Evolutionary conservation across 2,329 filamentous ascomycete species (phyloP).

Genomic region (Cladorrhinum sp.): DNA sequence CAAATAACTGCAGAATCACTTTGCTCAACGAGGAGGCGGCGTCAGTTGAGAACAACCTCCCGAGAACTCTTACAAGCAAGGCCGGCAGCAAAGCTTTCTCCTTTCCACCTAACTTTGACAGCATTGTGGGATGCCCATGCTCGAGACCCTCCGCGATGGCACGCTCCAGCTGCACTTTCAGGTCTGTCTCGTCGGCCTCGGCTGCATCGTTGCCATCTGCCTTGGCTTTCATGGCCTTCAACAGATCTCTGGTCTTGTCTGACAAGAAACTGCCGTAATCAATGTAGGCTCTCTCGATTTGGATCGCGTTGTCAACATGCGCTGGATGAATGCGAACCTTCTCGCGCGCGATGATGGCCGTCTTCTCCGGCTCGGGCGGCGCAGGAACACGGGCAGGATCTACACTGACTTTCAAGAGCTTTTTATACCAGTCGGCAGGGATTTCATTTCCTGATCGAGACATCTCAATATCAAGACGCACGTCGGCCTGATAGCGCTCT

Average conservation of each 20-base stretch:
- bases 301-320: constrained; percentile 16
- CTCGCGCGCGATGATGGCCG: constrained; percentile 19
- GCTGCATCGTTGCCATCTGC: not conserved
- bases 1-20: constrained; percentile 24
- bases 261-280: constrained; percentile 18
- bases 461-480: constrained; percentile 26
- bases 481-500: constrained; percentile 24
- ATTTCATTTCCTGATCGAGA: constrained; percentile 18
- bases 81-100: constrained; percentile 9
- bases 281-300: constrained; percentile 1
- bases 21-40: constrained; percentile 24
- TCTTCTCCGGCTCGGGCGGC: constrained; percentile 20
- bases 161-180: constrained; percentile 20
- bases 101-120: constrained; percentile 16
- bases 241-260: constrained; percentile 7
- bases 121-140: constrained; percentile 10
- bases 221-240: constrained; percentile 12
- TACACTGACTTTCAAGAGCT: constrained; percentile 5
- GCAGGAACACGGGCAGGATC: constrained; percentile 3
- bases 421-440: not conserved
- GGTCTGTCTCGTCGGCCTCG: constrained; percentile 5
- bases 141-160: constrained; percentile 18
- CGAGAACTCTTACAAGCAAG: constrained; percentile 21
- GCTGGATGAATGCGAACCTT: constrained; percentile 21
- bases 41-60: constrained; percentile 22